Base-by-base conservation (phyloP, 495 filamentous ascomycete genomes). In the Glonium stellatum region DNA sequence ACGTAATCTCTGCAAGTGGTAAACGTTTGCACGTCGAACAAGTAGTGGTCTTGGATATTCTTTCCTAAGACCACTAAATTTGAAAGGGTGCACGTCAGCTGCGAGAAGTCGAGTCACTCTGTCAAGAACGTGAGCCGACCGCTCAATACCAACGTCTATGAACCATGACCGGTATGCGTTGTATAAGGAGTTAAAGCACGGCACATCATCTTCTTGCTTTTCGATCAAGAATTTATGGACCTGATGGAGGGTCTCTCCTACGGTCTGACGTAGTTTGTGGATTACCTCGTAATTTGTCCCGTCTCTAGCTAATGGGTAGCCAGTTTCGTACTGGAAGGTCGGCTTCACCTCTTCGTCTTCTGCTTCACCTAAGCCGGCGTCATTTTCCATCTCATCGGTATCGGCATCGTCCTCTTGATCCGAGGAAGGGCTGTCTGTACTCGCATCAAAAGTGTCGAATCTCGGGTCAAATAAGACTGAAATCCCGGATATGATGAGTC, bases 101-200 rank as follows among this genome's bases (percentile, higher is more conserved):
- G 82, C 80, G 58, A 95, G 84, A 11, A 99, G 81, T 48, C 89
- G 81, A 8, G 84, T 82, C 12, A 97, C 83, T 23, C 95, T 80
- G 68, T 99, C 93, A 31, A 99, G 76, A 10, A 93, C 88, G 70
- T 96, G 95, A 5, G 93, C 92, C 9, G 91, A 96, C 58, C 93
- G 79, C 69, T 99, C 93, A 59, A 96, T 95, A 19, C 95, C 95
- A 48, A 97, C 90, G 65, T 99, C 93, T 8, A 95, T 87, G 67
- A 99, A 96, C 89, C 90, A 99, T n/a, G 87, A 90, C 15, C 87
- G 78, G 72, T 96, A 99, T 0, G 93, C 87, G 23, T 84, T 89
- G 71, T 97, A 99, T 11, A 99, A 71, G 23, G 91, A 82, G 35
- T 87, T 95, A 73, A 97, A 99, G 73, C 90, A 96, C 1, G 88